A percentile compares a stretch with the other conserved stretches of the same genome.
phyloP scores from a whole-genome alignment of 106 monocot genomes.

The Apostasia shenzhenica region DNA sequence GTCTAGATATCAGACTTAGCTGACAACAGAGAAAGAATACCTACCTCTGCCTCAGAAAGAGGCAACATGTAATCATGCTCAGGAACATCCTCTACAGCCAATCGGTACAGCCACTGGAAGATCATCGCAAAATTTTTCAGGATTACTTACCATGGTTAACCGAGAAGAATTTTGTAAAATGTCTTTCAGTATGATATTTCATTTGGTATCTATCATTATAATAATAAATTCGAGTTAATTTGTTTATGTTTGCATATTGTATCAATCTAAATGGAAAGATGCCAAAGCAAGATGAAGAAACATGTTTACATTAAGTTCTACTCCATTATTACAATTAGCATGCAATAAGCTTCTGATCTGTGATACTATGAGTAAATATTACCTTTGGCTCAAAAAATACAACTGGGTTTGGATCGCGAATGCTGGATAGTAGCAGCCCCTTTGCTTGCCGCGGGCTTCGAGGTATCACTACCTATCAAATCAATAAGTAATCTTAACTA shows the following conservation, averaged over 20 bases:
- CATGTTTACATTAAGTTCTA: too few species aligned
- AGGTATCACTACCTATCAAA: slow-evolving; percentile 87
- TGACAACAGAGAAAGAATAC: slow-evolving; percentile 1
- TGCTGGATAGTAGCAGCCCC: slow-evolving; percentile 75
- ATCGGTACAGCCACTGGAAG: slow-evolving; percentile 76
- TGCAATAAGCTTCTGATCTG: too few species aligned
- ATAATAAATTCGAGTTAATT: too few species aligned
- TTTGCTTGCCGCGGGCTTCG: slow-evolving; percentile 90
- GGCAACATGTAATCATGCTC: slow-evolving; percentile 92
- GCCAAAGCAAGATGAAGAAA: too few species aligned
- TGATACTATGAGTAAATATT: not conserved
- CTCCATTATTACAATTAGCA: too few species aligned
- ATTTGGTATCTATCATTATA: too few species aligned
- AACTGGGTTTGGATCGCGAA: slow-evolving; percentile 94
- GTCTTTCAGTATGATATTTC: too few species aligned
- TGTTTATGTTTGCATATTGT: too few species aligned
- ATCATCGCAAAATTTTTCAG: not conserved
- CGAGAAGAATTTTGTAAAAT: too few species aligned
- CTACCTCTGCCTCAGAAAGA: slow-evolving; percentile 89
- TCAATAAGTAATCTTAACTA: not conserved
- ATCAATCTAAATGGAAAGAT: too few species aligned
- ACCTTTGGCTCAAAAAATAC: slow-evolving; percentile 99
- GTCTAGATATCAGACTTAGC: not conserved
- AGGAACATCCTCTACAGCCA: slow-evolving; percentile 95
- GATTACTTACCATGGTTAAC: too few species aligned